Evolutionary conservation across 1,284 basidiomycete genomes (phyloP).

Genomic region (Pseudozyma thailandica): DNA sequence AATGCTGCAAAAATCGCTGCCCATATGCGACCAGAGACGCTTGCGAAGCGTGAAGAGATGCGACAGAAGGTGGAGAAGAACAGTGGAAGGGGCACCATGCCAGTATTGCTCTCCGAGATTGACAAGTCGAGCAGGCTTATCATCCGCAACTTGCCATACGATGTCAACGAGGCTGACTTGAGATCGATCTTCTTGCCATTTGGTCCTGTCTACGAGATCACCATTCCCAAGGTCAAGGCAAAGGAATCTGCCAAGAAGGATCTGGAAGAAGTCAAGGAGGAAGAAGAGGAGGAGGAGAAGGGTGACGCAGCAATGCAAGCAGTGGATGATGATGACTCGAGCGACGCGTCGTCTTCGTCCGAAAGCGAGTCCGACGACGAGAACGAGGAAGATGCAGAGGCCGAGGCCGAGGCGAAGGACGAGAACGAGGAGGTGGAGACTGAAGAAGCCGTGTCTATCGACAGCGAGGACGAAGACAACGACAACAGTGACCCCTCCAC

Average conservation of each 20-base stretch:
- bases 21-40: conserved; percentile 68
- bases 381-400: conserved; percentile 6
- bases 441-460: conserved; percentile 49
- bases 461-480: conserved; percentile 69
- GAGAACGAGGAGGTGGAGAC: conserved; percentile 66
- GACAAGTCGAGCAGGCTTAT: conserved; percentile 78
- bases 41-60: conserved; percentile 69
- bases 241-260: conserved; percentile 48
- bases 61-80: conserved; percentile 64
- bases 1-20: conserved; percentile 72
- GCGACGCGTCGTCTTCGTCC: conserved; percentile 10
- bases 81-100: conserved; percentile 46
- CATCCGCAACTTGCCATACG: conserved; percentile 86
- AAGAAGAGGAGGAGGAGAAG: conserved; percentile 32
- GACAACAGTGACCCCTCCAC: conserved; percentile 7
- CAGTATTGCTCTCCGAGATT: conserved; percentile 37
- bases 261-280: conserved; percentile 24
- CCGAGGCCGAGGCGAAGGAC: conserved; percentile 51
- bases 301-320: conserved; percentile 33
- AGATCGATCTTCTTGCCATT: conserved; percentile 87
- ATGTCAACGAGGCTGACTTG: conserved; percentile 78
- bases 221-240: conserved; percentile 74
- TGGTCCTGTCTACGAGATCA: conserved; percentile 86
- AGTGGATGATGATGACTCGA: conserved; percentile 17
- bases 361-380: conserved; percentile 14